A percentile compares a stretch with the other conserved stretches of the same genome.
Conservation (phyloP, 2,329 filamentous ascomycete genomes). For the Curvularia verruculosa region DNA sequence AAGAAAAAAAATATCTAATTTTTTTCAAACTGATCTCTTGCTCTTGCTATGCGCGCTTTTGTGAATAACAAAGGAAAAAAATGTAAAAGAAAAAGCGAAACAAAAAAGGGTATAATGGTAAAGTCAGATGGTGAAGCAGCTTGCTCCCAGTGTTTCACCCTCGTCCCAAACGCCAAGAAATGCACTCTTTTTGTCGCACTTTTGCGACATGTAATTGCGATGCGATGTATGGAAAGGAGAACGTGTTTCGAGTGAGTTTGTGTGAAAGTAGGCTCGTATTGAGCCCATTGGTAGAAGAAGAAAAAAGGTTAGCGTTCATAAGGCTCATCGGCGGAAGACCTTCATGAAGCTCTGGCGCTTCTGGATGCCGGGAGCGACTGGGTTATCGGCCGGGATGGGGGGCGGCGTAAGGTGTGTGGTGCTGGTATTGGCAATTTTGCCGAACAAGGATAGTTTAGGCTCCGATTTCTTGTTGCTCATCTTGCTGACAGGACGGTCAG, state of each 20-base stretch:
- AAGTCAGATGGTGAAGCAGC: slow-evolving; percentile 1
- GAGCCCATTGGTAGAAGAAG: background rate
- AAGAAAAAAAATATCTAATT: no score
- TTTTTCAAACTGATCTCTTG: no score
- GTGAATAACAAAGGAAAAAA: no score
- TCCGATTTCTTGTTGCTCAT: slow-evolving; percentile 33
- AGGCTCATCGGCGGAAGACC: slow-evolving; percentile 48
- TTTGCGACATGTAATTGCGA: slow-evolving; percentile 8
- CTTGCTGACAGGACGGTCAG: slow-evolving; percentile 27
- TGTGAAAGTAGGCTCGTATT: background rate
- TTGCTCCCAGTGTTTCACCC: background rate
- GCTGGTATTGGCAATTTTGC: slow-evolving; percentile 26
- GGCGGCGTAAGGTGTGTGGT: slow-evolving; percentile 28
- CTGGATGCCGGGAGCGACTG: slow-evolving; percentile 45
- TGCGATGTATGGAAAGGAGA: slow-evolving; percentile 15
- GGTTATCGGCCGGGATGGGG: slow-evolving; percentile 39
- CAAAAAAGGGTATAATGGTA: slow-evolving; percentile 16
- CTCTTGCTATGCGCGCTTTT: no score
- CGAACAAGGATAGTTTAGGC: slow-evolving; percentile 29
- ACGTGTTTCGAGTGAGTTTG: slow-evolving; percentile 5
- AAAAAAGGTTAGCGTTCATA: background rate
- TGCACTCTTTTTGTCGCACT: slow-evolving; percentile 9
- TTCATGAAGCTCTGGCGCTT: slow-evolving; percentile 57
- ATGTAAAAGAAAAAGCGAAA: slow-evolving; percentile 7
- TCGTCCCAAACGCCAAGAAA: slow-evolving; percentile 8